Conservation (phyloP, 257 asterid species). For the Salvia hispanica region DNA sequence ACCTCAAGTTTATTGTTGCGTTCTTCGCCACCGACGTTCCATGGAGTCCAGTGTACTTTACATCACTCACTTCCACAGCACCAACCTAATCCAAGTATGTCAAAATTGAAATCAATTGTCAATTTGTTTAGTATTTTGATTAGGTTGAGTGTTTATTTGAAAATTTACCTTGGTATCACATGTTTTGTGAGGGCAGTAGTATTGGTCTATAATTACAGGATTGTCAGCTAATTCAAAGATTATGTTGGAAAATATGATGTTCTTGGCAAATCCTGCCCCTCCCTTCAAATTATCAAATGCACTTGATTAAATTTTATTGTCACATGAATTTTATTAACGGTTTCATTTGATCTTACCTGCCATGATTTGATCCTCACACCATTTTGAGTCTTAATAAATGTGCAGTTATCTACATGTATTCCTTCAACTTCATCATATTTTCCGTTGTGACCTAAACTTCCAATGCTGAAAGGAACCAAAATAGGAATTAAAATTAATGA, state of each 20-base stretch:
- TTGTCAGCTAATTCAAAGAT: constrained; percentile 27
- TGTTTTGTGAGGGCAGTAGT: constrained; percentile 39
- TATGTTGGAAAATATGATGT: constrained; percentile 37
- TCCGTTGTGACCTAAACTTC: constrained; percentile 29
- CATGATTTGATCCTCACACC: constrained; percentile 33
- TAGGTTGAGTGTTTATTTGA: no score
- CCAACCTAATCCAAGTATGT: background rate
- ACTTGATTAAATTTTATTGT: background rate
- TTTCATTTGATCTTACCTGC: constrained; percentile 19
- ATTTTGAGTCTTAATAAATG: constrained; percentile 20
- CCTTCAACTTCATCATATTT: constrained; percentile 24
- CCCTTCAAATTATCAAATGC: constrained; percentile 23
- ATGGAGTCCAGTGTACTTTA: constrained; percentile 21
- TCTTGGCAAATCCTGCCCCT: constrained; percentile 45
- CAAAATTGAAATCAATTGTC: no score
- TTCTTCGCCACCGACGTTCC: constrained; percentile 20
- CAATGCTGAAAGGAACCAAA: constrained; percentile 14
- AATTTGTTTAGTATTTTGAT: no score
- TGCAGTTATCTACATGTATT: constrained; percentile 11
- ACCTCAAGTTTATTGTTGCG: constrained; percentile 5
- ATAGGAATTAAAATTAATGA: no score
- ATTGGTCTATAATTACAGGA: constrained; percentile 45
- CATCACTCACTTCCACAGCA: constrained; percentile 23
- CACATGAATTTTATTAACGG: no score
- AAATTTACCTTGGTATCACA: constrained; percentile 33